Evolutionary conservation across 768 basidiomycete species (phyloP).

Genomic region (Hygrocybe punicea): DNA sequence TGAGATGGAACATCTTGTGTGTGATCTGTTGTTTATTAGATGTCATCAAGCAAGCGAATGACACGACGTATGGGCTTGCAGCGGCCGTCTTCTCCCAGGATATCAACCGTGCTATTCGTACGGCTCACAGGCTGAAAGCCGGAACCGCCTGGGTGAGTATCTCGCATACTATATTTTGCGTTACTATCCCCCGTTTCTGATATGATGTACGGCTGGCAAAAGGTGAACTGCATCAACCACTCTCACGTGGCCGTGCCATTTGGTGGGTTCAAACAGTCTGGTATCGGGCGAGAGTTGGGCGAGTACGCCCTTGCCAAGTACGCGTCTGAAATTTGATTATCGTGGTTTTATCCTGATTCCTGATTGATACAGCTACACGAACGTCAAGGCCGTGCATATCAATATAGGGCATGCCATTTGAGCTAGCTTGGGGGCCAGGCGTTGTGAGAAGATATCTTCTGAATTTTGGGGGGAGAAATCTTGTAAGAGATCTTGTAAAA

Average conservation of each 20-base stretch:
- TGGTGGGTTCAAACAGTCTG: slow-evolving; percentile 82
- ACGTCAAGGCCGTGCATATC: slow-evolving; percentile 4
- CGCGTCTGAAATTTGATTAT: neutral
- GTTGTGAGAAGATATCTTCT: no score
- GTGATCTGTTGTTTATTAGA: slow-evolving; percentile 38
- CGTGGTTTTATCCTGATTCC: neutral
- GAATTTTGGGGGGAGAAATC: no score
- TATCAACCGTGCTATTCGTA: slow-evolving; percentile 67
- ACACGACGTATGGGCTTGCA: slow-evolving; percentile 83
- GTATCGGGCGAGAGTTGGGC: slow-evolving; percentile 77
- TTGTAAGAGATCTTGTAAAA: no score
- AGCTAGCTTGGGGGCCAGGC: neutral
- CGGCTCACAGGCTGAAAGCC: slow-evolving; percentile 72
- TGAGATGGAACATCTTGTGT: slow-evolving; percentile 27
- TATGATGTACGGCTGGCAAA: no score
- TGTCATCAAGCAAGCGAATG: slow-evolving; percentile 73
- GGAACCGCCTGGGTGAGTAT: slow-evolving; percentile 69
- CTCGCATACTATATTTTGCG: neutral
- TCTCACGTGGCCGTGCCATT: slow-evolving; percentile 65
- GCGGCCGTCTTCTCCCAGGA: slow-evolving; percentile 82
- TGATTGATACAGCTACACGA: slow-evolving; percentile 9
- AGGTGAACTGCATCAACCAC: slow-evolving; percentile 50
- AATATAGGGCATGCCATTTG: slow-evolving; percentile 10
- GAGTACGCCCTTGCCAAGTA: slow-evolving; percentile 69
- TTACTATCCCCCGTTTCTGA: neutral